Percentiles rank a stretch among this genome's conserved stretches.
These are phyloP conservation scores for Alternaria tenuissima DNA, from an alignment of 2,329 filamentous ascomycete species.

Conservation along the genomic window DNA sequence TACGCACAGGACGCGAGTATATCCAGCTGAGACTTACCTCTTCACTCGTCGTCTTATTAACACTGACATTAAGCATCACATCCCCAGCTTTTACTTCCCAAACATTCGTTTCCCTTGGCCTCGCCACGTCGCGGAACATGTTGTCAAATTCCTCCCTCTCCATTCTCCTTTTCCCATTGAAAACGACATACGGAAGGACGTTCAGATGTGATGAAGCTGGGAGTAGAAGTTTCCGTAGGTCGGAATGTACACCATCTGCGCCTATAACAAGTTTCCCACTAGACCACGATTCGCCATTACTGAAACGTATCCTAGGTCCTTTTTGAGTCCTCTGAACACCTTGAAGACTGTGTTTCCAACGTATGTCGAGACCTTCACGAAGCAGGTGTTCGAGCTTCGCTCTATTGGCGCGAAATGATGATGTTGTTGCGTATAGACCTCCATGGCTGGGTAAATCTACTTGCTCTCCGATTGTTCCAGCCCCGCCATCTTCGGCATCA, in stretches of 20 bases:
- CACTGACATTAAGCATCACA: slow-evolving; percentile 42
- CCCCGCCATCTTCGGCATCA: slow-evolving; percentile 36
- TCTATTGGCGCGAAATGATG: slow-evolving; percentile 48
- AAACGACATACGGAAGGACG: slow-evolving; percentile 51
- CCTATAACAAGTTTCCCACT: slow-evolving; percentile 39
- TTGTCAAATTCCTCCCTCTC: slow-evolving; percentile 32
- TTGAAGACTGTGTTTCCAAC: slow-evolving; percentile 37
- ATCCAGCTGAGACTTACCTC: slow-evolving; percentile 50
- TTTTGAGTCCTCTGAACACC: slow-evolving; percentile 10
- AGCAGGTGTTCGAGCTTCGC: slow-evolving; percentile 48
- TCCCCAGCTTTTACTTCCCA: slow-evolving; percentile 32
- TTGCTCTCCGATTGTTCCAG: slow-evolving; percentile 25
- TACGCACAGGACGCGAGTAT: slow-evolving; percentile 48
- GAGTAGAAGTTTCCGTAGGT: slow-evolving; percentile 36
- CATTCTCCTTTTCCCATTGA: slow-evolving; percentile 34
- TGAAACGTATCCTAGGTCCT: slow-evolving; percentile 12
- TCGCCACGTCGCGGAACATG: slow-evolving; percentile 23
- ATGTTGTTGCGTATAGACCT: slow-evolving; percentile 1
- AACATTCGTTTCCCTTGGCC: slow-evolving; percentile 13
- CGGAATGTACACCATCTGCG: slow-evolving; percentile 52
- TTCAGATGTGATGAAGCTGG: slow-evolving; percentile 30
- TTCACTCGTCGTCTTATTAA: slow-evolving; percentile 35
- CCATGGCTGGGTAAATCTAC: slow-evolving; percentile 11
- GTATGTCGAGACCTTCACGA: slow-evolving; percentile 47
- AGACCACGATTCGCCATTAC: slow-evolving; percentile 17